phyloP scores from a whole-genome alignment of 2,329 filamentous ascomycete genomes.

The Hypoxylon sp. region DNA sequence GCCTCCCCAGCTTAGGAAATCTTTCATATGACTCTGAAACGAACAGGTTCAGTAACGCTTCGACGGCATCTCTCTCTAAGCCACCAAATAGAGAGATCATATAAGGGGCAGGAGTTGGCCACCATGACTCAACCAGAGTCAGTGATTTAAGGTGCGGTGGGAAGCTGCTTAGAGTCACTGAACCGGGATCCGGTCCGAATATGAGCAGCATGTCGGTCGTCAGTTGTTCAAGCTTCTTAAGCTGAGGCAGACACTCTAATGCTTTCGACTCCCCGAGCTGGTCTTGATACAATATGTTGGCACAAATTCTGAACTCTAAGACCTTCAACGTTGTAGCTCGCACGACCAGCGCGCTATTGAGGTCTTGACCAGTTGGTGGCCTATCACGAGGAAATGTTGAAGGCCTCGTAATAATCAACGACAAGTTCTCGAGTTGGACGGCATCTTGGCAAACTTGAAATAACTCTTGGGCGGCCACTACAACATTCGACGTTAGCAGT shows the following conservation, averaged over 20 bases:
- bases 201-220: slow-evolving; percentile 27
- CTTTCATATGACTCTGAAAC: not conserved
- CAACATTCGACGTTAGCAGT: not conserved
- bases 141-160: slow-evolving; percentile 24
- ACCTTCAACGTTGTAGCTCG: slow-evolving; percentile 23
- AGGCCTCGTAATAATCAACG: slow-evolving; percentile 15
- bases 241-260: slow-evolving; percentile 16
- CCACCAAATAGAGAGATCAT: not conserved
- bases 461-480: slow-evolving; percentile 25
- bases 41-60: not conserved
- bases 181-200: not conserved
- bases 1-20: not conserved
- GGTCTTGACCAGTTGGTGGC: not conserved
- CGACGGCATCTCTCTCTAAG: not conserved
- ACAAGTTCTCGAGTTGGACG: slow-evolving; percentile 19
- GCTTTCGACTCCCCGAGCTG: slow-evolving; percentile 9
- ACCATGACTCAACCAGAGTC: slow-evolving; percentile 8
- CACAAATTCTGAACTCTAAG: slow-evolving; percentile 28
- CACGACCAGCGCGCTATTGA: slow-evolving; percentile 19
- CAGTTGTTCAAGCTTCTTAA: slow-evolving; percentile 22
- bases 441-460: slow-evolving; percentile 14
- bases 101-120: no score
- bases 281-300: not conserved
- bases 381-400: not conserved
- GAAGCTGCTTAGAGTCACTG: not conserved